A percentile compares a stretch with the other conserved stretches of the same genome.
Conservation (phyloP, 768 basidiomycete species). For the Collybia mongolica region DNA sequence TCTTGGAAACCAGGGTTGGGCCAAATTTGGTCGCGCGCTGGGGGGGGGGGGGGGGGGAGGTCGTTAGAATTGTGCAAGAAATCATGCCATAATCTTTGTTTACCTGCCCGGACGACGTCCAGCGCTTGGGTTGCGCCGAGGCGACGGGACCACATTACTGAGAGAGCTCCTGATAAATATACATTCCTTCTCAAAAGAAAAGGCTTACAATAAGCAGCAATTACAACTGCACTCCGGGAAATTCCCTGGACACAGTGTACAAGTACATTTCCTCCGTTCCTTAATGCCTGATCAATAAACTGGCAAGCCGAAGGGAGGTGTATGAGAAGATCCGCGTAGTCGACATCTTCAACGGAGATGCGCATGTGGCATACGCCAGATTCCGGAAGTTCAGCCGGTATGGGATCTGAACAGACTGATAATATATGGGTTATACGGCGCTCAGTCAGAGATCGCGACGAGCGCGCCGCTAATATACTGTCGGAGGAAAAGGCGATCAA, state of each 20-base stretch:
- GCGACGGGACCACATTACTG: conserved; percentile 69
- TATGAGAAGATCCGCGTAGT: conserved; percentile 68
- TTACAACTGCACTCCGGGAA: conserved; percentile 66
- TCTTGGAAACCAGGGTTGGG: conserved; percentile 77
- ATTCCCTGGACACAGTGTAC: conserved; percentile 70
- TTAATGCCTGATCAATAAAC: conserved; percentile 64
- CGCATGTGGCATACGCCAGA: conserved; percentile 71
- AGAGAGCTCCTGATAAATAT: conserved; percentile 5
- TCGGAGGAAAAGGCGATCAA: conserved; percentile 18
- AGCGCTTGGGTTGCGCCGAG: conserved; percentile 58
- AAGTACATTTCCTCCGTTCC: conserved; percentile 56
- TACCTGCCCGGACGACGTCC: conserved; percentile 60
- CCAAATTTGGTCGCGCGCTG: conserved; percentile 79
- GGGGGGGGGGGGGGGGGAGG: too few species aligned
- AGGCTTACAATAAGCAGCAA: conserved; percentile 73
- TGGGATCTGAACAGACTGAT: conserved; percentile 72
- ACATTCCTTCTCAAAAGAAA: neutral
- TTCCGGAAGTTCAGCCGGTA: conserved; percentile 68
- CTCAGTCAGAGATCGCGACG: conserved; percentile 69
- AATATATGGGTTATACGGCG: conserved; percentile 78
- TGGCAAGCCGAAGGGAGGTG: conserved; percentile 63
- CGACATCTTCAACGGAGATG: conserved; percentile 67
- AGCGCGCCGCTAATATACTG: conserved; percentile 70
- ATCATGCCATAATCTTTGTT: conserved; percentile 9
- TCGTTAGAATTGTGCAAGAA: conserved; percentile 1